These are phyloP conservation scores for Lactifluus piperatus DNA, from an alignment of 768 basidiomycete genomes.

Conservation along the genomic window DNA sequence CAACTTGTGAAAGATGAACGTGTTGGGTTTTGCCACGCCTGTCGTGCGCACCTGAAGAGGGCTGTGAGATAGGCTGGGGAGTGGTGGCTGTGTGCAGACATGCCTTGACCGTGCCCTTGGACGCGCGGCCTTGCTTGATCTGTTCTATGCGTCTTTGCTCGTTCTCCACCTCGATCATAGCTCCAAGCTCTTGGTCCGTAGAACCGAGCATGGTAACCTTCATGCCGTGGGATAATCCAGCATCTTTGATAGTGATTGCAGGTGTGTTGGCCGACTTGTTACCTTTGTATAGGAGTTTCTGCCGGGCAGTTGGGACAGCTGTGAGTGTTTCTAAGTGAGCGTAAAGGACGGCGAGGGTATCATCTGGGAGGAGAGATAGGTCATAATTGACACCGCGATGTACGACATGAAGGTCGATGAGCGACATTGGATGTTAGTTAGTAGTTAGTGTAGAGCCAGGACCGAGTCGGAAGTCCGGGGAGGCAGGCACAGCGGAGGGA, in stretches of 20 bases:
- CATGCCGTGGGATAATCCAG: conserved; percentile 53
- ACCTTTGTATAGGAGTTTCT: conserved; percentile 69
- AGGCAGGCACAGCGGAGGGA: background rate
- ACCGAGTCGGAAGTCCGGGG: background rate
- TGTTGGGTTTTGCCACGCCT: conserved; percentile 28
- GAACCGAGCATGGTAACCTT: conserved; percentile 68
- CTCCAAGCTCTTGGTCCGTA: conserved; percentile 48
- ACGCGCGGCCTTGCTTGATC: conserved; percentile 50
- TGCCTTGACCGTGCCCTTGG: conserved; percentile 53
- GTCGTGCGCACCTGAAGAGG: conserved; percentile 49
- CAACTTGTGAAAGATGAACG: conserved; percentile 58
- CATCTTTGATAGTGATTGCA: conserved; percentile 29
- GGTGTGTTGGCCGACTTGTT: conserved; percentile 36
- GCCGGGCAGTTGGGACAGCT: conserved; percentile 50
- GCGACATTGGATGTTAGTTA: background rate
- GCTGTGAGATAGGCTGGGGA: background rate
- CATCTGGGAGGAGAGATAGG: background rate
- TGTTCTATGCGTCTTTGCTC: conserved; percentile 49
- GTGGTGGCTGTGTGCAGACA: conserved; percentile 3
- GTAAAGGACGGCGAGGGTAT: conserved; percentile 45
- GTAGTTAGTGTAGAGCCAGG: no score
- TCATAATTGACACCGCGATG: conserved; percentile 5
- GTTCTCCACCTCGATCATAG: conserved; percentile 45
- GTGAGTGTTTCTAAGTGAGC: conserved; percentile 52
- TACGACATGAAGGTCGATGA: background rate